Percentiles rank a stretch among this genome's conserved stretches.
Evolutionary conservation across 805 yeast species (phyloP).

Genomic region (Saccharomycopsis capsularis): DNA sequence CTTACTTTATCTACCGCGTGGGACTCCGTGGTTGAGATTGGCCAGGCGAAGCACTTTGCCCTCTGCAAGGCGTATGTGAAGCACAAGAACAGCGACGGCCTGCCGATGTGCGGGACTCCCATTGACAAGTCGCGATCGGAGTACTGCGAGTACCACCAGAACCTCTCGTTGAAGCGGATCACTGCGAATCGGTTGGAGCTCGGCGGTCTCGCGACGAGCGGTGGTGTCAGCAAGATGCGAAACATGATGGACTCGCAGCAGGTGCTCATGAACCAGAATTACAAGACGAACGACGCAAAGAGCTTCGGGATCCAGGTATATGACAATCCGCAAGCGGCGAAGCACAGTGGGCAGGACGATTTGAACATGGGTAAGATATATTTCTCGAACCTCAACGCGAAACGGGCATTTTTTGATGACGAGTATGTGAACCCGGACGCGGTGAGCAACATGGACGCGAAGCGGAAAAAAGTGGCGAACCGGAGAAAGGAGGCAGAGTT

Average conservation of each 20-base stretch:
- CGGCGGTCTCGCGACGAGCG: constrained; percentile 49
- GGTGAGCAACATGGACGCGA: constrained; percentile 33
- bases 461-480: constrained; percentile 34
- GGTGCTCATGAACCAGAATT: constrained; percentile 17
- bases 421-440: constrained; percentile 43
- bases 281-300: constrained; percentile 13
- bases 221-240: constrained; percentile 34
- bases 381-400: constrained; percentile 37
- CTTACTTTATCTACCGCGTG: constrained; percentile 45
- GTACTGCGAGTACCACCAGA: constrained; percentile 69
- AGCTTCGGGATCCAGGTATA: constrained; percentile 16
- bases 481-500: constrained; percentile 31
- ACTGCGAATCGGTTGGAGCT: constrained; percentile 71
- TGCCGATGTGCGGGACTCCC: constrained; percentile 54
- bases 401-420: constrained; percentile 46
- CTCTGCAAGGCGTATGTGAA: constrained; percentile 45
- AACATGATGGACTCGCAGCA: constrained; percentile 1
- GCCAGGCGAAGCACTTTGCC: constrained; percentile 60
- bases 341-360: constrained; percentile 25
- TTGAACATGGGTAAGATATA: constrained; percentile 25
- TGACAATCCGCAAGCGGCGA: constrained; percentile 25
- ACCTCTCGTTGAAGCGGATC: constrained; percentile 42
- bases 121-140: constrained; percentile 47
- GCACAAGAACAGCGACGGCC: constrained; percentile 40
- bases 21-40: constrained; percentile 63